Evolutionary conservation across 208 protist species (phyloP).

Genomic region (Leishmania amazonensis): DNA sequence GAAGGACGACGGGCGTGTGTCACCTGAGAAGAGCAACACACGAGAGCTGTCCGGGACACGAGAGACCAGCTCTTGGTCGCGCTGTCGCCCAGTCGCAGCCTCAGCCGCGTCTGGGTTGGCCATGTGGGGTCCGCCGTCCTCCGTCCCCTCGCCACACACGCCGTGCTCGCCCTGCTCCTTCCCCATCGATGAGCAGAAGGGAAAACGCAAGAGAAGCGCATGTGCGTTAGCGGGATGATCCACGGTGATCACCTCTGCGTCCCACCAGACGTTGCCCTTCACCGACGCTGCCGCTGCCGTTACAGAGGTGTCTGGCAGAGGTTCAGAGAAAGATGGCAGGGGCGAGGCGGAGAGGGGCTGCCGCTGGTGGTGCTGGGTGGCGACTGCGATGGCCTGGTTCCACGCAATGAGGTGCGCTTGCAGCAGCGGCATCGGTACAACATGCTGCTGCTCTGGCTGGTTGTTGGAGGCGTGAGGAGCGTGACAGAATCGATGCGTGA

Average conservation of each 20-base stretch:
- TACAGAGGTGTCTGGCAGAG: background rate
- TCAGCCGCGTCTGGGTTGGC: background rate
- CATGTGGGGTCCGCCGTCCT: background rate
- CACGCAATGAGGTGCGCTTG: slow-evolving; percentile 20
- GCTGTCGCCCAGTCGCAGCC: background rate
- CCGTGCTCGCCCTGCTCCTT: background rate
- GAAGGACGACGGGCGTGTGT: slow-evolving; percentile 79
- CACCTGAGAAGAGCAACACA: slow-evolving; percentile 90
- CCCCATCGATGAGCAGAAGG: background rate
- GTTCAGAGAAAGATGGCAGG: background rate
- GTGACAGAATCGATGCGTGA: background rate
- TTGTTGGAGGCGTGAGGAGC: background rate
- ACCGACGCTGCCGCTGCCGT: background rate
- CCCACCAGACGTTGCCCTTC: slow-evolving; percentile 38
- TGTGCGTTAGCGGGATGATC: slow-evolving; percentile 89
- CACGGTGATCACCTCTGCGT: slow-evolving; percentile 73
- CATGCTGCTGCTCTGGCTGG: slow-evolving; percentile 13
- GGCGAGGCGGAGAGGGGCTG: background rate
- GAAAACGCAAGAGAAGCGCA: slow-evolving; percentile 84
- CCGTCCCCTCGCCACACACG: background rate
- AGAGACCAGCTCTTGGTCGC: background rate
- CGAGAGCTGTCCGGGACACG: slow-evolving; percentile 30
- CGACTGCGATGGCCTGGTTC: slow-evolving; percentile 28
- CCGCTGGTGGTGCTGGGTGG: background rate
- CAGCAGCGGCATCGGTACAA: slow-evolving; percentile 30